These are phyloP conservation scores for Clathrospora elynae DNA, from an alignment of 2,329 filamentous ascomycete species.

Conservation along the genomic window DNA sequence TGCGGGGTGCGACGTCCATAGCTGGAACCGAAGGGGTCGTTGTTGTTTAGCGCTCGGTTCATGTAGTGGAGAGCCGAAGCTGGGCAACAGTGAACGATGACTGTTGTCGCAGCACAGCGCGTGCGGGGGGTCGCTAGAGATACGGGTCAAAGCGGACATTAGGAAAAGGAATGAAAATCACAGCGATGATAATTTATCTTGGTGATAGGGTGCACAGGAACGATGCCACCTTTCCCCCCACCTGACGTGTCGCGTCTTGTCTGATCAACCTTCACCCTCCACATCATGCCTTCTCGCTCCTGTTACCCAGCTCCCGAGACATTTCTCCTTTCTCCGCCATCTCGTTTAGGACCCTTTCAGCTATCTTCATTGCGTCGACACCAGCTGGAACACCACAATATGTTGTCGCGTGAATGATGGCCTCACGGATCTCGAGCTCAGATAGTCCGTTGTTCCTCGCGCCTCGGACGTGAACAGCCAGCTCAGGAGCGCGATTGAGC, in stretches of 20 bases:
- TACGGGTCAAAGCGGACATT: too few relatives aligned
- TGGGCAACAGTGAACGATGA: too few relatives aligned
- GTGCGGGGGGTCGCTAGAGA: too few relatives aligned
- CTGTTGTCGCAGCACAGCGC: too few relatives aligned
- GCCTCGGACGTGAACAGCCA: constrained; percentile 66
- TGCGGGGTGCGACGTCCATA: too few relatives aligned
- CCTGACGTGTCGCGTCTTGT: constrained; percentile 4
- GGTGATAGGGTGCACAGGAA: too few relatives aligned
- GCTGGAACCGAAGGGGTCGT: not conserved
- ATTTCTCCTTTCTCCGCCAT: constrained; percentile 55
- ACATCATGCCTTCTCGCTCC: constrained; percentile 37
- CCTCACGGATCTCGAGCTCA: constrained; percentile 67
- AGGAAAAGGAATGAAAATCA: too few relatives aligned
- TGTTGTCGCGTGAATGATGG: constrained; percentile 56
- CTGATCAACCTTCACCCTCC: not conserved
- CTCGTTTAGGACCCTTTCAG: constrained; percentile 58
- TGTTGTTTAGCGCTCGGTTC: not conserved
- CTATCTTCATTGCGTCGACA: constrained; percentile 60
- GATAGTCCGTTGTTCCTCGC: constrained; percentile 67
- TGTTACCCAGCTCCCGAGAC: constrained; percentile 39
- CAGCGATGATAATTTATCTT: too few relatives aligned
- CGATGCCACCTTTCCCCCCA: too few relatives aligned
- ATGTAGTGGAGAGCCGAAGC: constrained; percentile 16
- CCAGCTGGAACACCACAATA: constrained; percentile 62
- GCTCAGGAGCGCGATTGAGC: constrained; percentile 63